These are phyloP conservation scores for Plectranthus barbatus DNA, from an alignment of 257 asterid genomes.

Conservation along the genomic window DNA sequence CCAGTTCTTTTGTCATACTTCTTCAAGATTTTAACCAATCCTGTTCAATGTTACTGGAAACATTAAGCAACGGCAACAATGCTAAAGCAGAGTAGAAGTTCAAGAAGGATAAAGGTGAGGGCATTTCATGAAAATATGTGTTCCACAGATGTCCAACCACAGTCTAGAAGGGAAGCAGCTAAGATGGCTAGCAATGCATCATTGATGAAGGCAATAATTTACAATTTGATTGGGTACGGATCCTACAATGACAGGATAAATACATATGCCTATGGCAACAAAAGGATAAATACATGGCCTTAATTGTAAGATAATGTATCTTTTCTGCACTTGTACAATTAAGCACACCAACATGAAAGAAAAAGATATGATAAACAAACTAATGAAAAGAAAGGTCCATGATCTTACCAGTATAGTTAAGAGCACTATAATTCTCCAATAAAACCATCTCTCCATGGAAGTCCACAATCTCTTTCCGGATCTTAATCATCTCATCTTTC, in stretches of 20 bases:
- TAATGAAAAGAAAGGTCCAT: not conserved
- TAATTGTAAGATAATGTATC: not conserved
- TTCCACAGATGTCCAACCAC: too few relatives aligned
- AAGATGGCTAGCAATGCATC: not conserved
- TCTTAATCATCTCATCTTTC: conserved; percentile 59
- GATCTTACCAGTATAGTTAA: conserved; percentile 70
- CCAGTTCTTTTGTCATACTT: conserved; percentile 93
- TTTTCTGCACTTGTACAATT: not conserved
- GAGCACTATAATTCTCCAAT: conserved; percentile 90
- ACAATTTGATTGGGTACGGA: not conserved
- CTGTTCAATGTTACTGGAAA: conserved; percentile 23
- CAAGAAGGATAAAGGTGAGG: not conserved
- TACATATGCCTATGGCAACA: too few relatives aligned
- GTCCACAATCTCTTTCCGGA: conserved; percentile 77
- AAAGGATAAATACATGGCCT: too few relatives aligned
- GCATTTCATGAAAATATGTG: too few relatives aligned
- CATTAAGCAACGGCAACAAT: not conserved
- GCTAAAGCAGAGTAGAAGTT: not conserved
- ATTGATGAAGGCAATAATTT: not conserved
- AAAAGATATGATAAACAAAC: not conserved
- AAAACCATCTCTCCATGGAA: conserved; percentile 95
- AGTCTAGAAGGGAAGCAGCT: not conserved
- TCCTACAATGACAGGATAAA: not conserved
- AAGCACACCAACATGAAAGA: not conserved
- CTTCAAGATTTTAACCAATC: conserved; percentile 82